A percentile compares a stretch with the other conserved stretches of the same genome.
Evolutionary conservation across 805 yeast species (phyloP).

Genomic region (Yarrowia porcina): DNA sequence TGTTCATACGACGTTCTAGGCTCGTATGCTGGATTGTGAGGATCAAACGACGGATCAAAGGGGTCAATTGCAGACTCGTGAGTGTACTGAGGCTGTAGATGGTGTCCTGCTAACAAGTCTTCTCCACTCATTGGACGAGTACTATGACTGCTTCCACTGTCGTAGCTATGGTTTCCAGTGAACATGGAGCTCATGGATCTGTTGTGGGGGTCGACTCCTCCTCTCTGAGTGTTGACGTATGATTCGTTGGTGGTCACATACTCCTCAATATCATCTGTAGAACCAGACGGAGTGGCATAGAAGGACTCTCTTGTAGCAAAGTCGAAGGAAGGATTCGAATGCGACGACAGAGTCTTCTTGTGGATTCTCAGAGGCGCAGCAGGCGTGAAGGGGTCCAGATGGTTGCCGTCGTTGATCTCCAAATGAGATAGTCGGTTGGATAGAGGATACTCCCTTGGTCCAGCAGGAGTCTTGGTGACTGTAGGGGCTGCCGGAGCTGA

Average conservation of each 20-base stretch:
- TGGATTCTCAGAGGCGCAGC: conserved; percentile 12
- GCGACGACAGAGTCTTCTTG: background rate
- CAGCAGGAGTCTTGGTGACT: conserved; percentile 2
- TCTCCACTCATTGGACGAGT: background rate
- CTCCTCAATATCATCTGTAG: conserved; percentile 9
- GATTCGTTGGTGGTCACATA: conserved; percentile 14
- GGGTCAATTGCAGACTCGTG: conserved; percentile 11
- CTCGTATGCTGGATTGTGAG: conserved; percentile 13
- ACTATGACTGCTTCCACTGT: conserved; percentile 3
- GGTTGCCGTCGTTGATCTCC: conserved; percentile 4
- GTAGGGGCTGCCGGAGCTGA: background rate
- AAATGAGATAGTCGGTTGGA: conserved; percentile 3
- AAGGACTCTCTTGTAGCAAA: conserved; percentile 2
- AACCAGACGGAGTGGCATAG: conserved; percentile 15
- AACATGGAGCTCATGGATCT: background rate
- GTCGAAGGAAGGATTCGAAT: conserved; percentile 11
- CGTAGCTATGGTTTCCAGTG: background rate
- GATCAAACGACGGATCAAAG: conserved; percentile 4
- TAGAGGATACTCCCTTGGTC: conserved; percentile 14
- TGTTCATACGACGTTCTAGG: background rate
- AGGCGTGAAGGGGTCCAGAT: conserved; percentile 8
- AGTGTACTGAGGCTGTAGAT: conserved; percentile 2
- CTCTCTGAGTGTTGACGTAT: background rate
- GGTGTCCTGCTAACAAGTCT: background rate
- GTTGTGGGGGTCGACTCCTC: background rate